Conservation (phyloP, 345 rosid genomes). For the Adansonia digitata region DNA sequence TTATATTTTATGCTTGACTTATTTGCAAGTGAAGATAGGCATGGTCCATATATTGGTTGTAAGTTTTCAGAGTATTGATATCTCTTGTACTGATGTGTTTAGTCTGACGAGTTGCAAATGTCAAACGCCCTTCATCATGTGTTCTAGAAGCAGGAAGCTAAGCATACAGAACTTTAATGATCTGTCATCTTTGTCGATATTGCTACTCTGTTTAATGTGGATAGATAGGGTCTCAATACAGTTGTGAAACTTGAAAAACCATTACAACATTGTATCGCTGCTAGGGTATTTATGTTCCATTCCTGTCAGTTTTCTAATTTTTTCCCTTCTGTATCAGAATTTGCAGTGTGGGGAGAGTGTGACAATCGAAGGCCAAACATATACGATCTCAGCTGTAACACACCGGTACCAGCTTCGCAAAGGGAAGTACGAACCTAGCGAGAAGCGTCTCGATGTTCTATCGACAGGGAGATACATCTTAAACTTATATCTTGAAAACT, state of each 20-base stretch:
- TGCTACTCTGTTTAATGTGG: slow-evolving; percentile 13
- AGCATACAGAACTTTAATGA: slow-evolving; percentile 13
- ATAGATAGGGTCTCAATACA: not conserved
- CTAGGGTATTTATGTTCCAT: slow-evolving; percentile 1
- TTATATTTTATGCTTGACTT: not conserved
- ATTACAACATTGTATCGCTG: not conserved
- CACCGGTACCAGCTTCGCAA: slow-evolving; percentile 87
- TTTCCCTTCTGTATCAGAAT: slow-evolving; percentile 43
- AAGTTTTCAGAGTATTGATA: not conserved
- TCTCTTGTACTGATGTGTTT: not conserved
- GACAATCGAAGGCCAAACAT: slow-evolving; percentile 77
- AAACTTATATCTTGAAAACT: slow-evolving; percentile 68
- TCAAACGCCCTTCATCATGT: slow-evolving; percentile 16
- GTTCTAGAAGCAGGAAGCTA: slow-evolving; percentile 11
- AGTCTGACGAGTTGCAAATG: not conserved
- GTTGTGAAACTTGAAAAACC: not conserved
- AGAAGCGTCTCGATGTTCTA: slow-evolving; percentile 81
- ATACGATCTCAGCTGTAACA: slow-evolving; percentile 74
- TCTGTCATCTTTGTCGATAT: slow-evolving; percentile 12
- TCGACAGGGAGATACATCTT: slow-evolving; percentile 73
- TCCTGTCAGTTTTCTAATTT: not conserved
- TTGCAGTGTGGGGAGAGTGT: slow-evolving; percentile 88
- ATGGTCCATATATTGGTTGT: no score
- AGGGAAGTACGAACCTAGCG: slow-evolving; percentile 85
- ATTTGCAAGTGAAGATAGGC: no score